A percentile compares a stretch with the other conserved stretches of the same genome.
Conservation (phyloP, 2,329 filamentous ascomycete species). For the Helminthosporium solani region DNA sequence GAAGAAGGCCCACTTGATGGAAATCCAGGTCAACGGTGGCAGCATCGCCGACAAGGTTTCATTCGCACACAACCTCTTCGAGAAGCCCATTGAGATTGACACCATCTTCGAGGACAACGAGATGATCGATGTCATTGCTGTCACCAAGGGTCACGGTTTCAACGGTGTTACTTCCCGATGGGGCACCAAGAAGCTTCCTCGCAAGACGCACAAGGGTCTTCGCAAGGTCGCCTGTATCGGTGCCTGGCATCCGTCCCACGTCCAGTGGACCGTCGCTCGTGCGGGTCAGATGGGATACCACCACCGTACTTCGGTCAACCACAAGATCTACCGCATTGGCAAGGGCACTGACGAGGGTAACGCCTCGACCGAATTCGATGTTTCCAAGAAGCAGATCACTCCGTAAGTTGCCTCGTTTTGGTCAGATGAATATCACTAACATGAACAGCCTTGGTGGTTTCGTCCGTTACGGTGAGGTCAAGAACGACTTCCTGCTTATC, state of each 20-base stretch:
- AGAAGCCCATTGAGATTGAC: constrained; percentile 95
- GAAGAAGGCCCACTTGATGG: constrained; percentile 99
- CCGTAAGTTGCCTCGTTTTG: constrained; percentile 68
- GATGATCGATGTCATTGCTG: constrained; percentile 98
- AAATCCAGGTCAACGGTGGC: constrained; percentile 99
- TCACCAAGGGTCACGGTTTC: constrained; percentile 99
- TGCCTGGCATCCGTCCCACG: constrained; percentile 99
- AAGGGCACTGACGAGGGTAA: constrained; percentile 89
- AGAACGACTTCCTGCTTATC: constrained; percentile 97
- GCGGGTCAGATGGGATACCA: constrained; percentile 99
- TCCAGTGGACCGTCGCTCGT: constrained; percentile 99
- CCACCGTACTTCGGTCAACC: constrained; percentile 99
- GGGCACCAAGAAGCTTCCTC: constrained; percentile 99
- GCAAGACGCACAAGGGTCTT: constrained; percentile 99
- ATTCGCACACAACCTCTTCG: constrained; percentile 92
- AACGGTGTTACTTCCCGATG: constrained; percentile 95
- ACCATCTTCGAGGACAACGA: constrained; percentile 98
- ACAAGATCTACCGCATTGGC: constrained; percentile 99
- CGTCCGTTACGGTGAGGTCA: constrained; percentile 98
- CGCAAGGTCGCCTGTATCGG: constrained; percentile 99
- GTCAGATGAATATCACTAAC: constrained; percentile 35
- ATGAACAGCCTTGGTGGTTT: constrained; percentile 87
- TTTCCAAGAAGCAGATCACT: constrained; percentile 99
- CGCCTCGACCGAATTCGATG: constrained; percentile 91
- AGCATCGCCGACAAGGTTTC: constrained; percentile 94